A percentile compares a stretch with the other conserved stretches of the same genome.
phyloP scores from a whole-genome alignment of 2,329 filamentous ascomycete species.

The Trichoderma guizhouense region DNA sequence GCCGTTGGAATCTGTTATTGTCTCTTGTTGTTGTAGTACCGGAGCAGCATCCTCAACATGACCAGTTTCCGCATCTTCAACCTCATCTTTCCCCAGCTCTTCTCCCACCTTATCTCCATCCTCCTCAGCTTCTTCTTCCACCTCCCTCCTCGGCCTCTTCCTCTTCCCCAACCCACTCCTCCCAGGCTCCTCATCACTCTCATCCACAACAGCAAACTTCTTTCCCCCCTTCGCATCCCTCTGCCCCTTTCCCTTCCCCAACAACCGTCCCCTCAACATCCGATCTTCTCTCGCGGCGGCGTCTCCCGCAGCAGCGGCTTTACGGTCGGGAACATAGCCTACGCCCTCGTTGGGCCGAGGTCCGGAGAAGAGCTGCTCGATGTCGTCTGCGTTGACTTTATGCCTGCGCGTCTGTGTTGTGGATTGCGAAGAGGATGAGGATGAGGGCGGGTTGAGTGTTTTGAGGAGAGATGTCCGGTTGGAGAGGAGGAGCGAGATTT shows the following conservation, averaged over 20 bases:
- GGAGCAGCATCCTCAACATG: slow-evolving; percentile 19
- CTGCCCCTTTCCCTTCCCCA: slow-evolving; percentile 24
- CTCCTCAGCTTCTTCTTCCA: neutral
- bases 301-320: slow-evolving; percentile 23
- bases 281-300: slow-evolving; percentile 27
- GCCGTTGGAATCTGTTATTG: neutral
- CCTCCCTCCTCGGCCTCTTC: slow-evolving; percentile 30
- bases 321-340: slow-evolving; percentile 35
- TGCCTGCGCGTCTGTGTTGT: neutral
- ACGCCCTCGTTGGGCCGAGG: slow-evolving; percentile 39
- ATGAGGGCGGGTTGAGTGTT: slow-evolving; percentile 29
- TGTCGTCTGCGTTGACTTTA: slow-evolving; percentile 22
- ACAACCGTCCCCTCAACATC: slow-evolving; percentile 32
- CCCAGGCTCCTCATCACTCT: slow-evolving; percentile 37
- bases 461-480: slow-evolving; percentile 34
- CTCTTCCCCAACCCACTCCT: slow-evolving; percentile 38
- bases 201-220: slow-evolving; percentile 10
- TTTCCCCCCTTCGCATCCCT: neutral
- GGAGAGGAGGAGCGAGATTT: slow-evolving; percentile 39
- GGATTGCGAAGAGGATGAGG: slow-evolving; percentile 19
- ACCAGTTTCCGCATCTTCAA: slow-evolving; percentile 27
- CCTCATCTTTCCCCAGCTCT: neutral
- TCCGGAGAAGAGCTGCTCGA: slow-evolving; percentile 27
- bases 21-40: neutral
- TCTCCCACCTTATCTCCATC: neutral